Percentiles rank a stretch among this genome's conserved stretches.
Evolutionary conservation across 768 basidiomycete genomes (phyloP).

Genomic region (Boletus vermiculosoides): DNA sequence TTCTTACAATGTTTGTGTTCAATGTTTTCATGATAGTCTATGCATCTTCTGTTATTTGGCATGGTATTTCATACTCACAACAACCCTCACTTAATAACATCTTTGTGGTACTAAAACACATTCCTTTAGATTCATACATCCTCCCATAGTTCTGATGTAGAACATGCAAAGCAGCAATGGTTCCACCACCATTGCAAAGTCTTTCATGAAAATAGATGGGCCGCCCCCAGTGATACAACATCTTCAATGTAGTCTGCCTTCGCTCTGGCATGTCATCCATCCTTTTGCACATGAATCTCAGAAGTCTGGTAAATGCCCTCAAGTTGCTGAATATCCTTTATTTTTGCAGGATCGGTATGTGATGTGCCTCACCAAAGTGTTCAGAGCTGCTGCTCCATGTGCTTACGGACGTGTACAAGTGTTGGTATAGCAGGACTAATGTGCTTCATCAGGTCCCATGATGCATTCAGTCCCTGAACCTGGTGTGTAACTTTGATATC

Average conservation of each 20-base stretch:
- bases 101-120: too few species aligned
- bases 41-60: too few species aligned
- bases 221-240: background rate
- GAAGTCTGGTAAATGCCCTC: background rate
- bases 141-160: background rate
- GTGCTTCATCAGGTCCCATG: background rate
- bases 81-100: too few species aligned
- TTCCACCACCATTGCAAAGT: background rate
- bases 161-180: background rate
- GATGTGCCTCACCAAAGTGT: background rate
- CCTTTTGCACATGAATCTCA: background rate
- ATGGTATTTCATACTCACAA: too few species aligned
- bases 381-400: background rate
- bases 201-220: background rate
- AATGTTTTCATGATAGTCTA: too few species aligned
- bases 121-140: too few species aligned
- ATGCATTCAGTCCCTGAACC: background rate
- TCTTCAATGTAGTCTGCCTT: background rate
- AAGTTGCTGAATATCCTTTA: background rate
- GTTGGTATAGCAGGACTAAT: background rate
- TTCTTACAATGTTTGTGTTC: too few species aligned
- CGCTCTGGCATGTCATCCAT: background rate
- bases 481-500: background rate
- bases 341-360: background rate
- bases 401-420: background rate